Evolutionary conservation across 2,329 filamentous ascomycete genomes (phyloP).

Genomic region (Tolypocladium ophioglossoides): DNA sequence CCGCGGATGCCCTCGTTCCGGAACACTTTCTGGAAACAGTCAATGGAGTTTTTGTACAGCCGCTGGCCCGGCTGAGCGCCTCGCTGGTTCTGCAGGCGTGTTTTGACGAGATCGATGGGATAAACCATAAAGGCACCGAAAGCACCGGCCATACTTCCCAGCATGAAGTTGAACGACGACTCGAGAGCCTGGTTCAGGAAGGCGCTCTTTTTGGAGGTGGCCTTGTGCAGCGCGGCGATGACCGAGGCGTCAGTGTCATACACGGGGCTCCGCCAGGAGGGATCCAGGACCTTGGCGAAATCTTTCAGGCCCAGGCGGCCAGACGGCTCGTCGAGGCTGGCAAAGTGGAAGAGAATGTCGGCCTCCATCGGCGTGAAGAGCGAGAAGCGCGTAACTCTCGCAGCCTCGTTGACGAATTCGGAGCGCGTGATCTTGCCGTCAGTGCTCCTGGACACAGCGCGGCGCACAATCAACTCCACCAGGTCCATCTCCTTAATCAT

Average conservation of each 20-base stretch:
- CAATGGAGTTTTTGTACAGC: constrained; percentile 93
- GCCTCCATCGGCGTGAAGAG: constrained; percentile 98
- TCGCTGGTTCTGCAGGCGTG: constrained; percentile 95
- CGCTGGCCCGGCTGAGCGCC: constrained; percentile 70
- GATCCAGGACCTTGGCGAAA: constrained; percentile 91
- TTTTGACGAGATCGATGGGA: constrained; percentile 97
- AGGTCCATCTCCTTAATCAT: constrained; percentile 97
- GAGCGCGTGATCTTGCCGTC: constrained; percentile 91
- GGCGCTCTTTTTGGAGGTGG: constrained; percentile 13
- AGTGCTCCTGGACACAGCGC: constrained; percentile 68
- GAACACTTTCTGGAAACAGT: constrained; percentile 89
- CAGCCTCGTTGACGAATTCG: constrained; percentile 91
- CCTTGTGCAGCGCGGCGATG: constrained; percentile 23
- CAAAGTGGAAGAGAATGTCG: constrained; percentile 97
- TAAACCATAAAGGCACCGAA: constrained; percentile 99
- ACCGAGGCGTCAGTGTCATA: constrained; percentile 38
- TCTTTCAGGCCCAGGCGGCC: constrained; percentile 72
- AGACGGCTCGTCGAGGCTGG: constrained; percentile 80
- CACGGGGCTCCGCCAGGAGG: constrained; percentile 67
- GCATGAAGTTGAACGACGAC: constrained; percentile 79
- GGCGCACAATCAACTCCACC: constrained; percentile 84
- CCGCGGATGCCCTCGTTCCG: constrained; percentile 84
- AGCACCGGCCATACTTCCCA: constrained; percentile 84
- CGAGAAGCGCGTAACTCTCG: constrained; percentile 83
- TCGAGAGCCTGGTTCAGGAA: constrained; percentile 51